Conservation (phyloP, 352 stramenopile species). For the Phytophthora boehmeriae region DNA sequence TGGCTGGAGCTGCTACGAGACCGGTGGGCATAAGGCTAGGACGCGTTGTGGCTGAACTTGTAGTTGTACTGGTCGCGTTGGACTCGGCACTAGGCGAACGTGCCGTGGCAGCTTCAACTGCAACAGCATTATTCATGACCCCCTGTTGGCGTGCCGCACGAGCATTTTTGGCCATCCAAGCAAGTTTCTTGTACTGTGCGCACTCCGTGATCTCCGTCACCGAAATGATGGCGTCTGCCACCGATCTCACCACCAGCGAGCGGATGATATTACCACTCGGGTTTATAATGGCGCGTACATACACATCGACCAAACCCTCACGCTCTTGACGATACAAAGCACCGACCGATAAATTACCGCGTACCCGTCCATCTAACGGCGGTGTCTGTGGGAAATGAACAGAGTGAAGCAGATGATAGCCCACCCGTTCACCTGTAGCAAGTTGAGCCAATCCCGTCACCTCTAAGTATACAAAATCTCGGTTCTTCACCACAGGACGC, state of each 20-base stretch:
- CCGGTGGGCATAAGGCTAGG: conserved; percentile 16
- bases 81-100: conserved; percentile 23
- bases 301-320: conserved; percentile 41
- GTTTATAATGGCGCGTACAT: conserved; percentile 37
- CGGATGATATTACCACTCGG: conserved; percentile 40
- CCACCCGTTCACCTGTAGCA: conserved; percentile 46
- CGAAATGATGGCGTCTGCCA: conserved; percentile 34
- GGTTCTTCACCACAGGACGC: conserved; percentile 46
- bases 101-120: conserved; percentile 17
- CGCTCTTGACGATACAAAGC: conserved; percentile 46
- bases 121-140: conserved; percentile 15
- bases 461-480: conserved; percentile 66
- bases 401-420: conserved; percentile 65
- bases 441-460: conserved; percentile 44
- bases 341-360: conserved; percentile 42
- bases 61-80: conserved; percentile 26
- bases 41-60: conserved; percentile 28
- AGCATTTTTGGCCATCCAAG: conserved; percentile 29
- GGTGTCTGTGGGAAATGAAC: conserved; percentile 45
- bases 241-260: conserved; percentile 25
- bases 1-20: neutral
- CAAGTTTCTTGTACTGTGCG: conserved; percentile 44
- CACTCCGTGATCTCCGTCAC: conserved; percentile 33
- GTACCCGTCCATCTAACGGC: conserved; percentile 28
- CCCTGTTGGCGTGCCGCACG: conserved; percentile 10